Percentiles rank a stretch among this genome's conserved stretches.
Conservation (phyloP, 2,329 filamentous ascomycete species). For the Akanthomyces muscarius region DNA sequence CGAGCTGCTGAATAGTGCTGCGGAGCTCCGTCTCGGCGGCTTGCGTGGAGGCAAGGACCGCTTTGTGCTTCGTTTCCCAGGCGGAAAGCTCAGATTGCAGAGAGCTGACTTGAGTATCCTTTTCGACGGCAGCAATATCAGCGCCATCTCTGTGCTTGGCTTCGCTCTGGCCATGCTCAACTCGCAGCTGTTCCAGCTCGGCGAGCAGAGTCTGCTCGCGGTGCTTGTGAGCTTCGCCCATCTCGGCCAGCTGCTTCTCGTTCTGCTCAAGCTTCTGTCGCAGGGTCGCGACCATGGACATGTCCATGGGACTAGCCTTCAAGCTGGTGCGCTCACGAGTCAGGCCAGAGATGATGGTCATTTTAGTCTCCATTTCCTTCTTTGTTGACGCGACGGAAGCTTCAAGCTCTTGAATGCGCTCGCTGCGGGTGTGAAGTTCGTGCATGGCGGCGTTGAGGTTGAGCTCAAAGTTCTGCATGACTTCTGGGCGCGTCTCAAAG, state of each 20-base stretch:
- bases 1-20: slow-evolving; percentile 68
- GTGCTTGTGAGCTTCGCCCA: slow-evolving; percentile 67
- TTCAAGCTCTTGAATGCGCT: slow-evolving; percentile 87
- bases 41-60: slow-evolving; percentile 66
- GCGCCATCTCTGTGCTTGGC: slow-evolving; percentile 25
- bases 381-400: slow-evolving; percentile 76
- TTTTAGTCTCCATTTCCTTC: slow-evolving; percentile 97
- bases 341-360: slow-evolving; percentile 89
- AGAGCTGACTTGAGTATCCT: slow-evolving; percentile 48
- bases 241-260: slow-evolving; percentile 70
- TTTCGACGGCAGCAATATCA: slow-evolving; percentile 25
- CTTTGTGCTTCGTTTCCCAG: slow-evolving; percentile 74
- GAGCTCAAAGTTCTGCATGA: slow-evolving; percentile 87
- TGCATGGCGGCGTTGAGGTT: slow-evolving; percentile 91
- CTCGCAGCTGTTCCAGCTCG: slow-evolving; percentile 66
- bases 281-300: slow-evolving; percentile 82
- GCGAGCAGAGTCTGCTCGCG: slow-evolving; percentile 71
- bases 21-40: slow-evolving; percentile 69
- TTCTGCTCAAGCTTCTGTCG: slow-evolving; percentile 84
- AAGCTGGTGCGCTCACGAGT: slow-evolving; percentile 90
- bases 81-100: slow-evolving; percentile 67
- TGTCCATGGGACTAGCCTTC: slow-evolving; percentile 79
- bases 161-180: slow-evolving; percentile 41
- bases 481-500: slow-evolving; percentile 76
- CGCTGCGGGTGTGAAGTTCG: slow-evolving; percentile 80